Conservation (phyloP, 345 rosid genomes). For the Litchi chinensis region DNA sequence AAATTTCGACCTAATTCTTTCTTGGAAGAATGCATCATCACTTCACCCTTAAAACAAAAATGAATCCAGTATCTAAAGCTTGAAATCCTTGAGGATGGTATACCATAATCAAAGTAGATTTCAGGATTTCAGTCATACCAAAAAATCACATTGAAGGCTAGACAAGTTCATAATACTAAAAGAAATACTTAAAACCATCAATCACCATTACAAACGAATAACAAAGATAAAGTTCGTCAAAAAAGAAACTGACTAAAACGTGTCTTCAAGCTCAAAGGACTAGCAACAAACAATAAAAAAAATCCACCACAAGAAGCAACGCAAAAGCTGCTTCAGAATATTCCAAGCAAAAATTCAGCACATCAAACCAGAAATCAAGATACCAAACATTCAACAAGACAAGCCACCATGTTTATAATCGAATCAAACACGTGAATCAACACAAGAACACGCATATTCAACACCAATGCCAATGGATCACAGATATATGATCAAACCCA, state of each 20-base stretch:
- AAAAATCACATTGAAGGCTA: not conserved
- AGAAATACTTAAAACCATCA: not conserved
- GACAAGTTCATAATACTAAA: not conserved
- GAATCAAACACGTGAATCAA: not conserved
- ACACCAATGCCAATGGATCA: constrained; percentile 9
- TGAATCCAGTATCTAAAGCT: not conserved
- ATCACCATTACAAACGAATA: not conserved
- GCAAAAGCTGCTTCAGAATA: not conserved
- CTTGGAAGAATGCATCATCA: not conserved
- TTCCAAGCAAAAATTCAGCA: not conserved
- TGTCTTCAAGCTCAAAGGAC: not conserved
- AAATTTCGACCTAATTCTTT: not conserved
- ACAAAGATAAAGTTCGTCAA: not conserved
- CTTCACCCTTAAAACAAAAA: not conserved
- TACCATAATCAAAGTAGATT: not conserved
- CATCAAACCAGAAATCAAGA: not conserved
- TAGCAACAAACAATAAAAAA: not conserved
- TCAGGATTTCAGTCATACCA: not conserved
- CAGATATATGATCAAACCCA: not conserved
- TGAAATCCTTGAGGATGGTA: not conserved
- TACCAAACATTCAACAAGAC: not conserved
- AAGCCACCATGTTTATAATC: not conserved
- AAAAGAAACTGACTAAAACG: not conserved
- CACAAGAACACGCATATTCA: not conserved
- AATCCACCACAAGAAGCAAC: not conserved